Evolutionary conservation across 73 alveolate genomes (phyloP), one percentile per base, ranked within the genome.

Genomic region (Paramecium bursaria): DNA sequence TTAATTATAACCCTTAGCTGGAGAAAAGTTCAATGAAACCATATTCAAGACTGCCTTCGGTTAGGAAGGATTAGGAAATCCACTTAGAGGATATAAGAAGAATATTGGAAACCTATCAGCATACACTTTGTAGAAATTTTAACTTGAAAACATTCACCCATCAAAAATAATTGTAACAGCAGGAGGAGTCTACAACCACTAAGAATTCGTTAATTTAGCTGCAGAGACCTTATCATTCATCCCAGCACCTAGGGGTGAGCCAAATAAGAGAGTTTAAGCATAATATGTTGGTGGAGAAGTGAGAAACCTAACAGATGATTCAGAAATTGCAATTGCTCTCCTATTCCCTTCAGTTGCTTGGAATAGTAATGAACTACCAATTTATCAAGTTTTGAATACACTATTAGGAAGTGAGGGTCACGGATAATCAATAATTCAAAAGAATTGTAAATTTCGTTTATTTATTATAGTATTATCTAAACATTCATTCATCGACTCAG

Each of bases 281-380:
- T 61, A 79, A 79, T 79, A 79, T 50, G 60, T 79, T 19, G 89
- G 89, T 21, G 89, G 89, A 22, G 89, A 79, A 55, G 89, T 79
- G 1, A 79, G 89, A 79, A 79, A 79, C 49, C 54, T 79, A 47
- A 79, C 89, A n/a, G 89, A 79, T 39, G 89, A 79, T 26, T 33
- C 44, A 44, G 67, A 79, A 14, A 73, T 79, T 44, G 76, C 89
- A 3, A 48, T 79, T 54, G 89, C 89, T 5, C 30, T 79, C n/a
- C 54, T 79, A 53, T 79, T 79, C 89, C 77, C 75, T 53, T 79
- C 89, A 3, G 61, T 46, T 9, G 30, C 48, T 39, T 79, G 89
- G 89, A 55, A 53, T 29, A 39, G 39, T 54, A 25, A 57, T 49
- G 61, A 79, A 14, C 30, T 57, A 31, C 85, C 76, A 21, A 82